Evolutionary conservation across 2,329 filamentous ascomycete species (phyloP), one percentile per base, ranked within the genome.

Genomic region (Gaeumannomyces tritici): DNA sequence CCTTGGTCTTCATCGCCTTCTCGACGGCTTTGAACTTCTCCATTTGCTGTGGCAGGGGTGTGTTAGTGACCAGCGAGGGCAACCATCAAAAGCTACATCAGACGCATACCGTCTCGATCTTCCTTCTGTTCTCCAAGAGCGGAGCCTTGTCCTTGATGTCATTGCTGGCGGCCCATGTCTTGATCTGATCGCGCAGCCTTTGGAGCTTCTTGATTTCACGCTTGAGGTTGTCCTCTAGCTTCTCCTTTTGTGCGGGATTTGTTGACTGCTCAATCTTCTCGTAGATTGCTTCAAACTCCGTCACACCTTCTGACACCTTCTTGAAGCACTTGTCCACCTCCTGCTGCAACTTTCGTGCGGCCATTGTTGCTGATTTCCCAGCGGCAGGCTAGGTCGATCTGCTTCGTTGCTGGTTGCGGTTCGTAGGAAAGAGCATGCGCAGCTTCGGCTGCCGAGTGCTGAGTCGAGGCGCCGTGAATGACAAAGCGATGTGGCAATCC

Each of bases 1-100:
- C 95, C 77, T 99, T 99, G 63, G 95, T 99, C 82, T 99, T 99
- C 95, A 99, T 98, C 72, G 96, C 95, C 81, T 99, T 99, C 77
- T 99, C 95, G 61, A 99, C 95, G n/a, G 93, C 93, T 80, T 99
- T 99, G 85, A 99, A 99, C 71, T 91, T 92, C 79, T 99, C 95
- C 95, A 99, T 99, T 90, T 93, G 89, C 91, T 95, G 62, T 51
- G 21, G 21, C 42, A 7, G 6, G 21, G 18, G 9, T 51, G 42
- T n/a, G 42, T 62, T 61, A 61, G 47, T 61, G 59, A 35, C 78
- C 75, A 70, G 55, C 63, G 66, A 65, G 68, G 69, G 42, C 21
- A 51, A n/a, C 42, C 42, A 66, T 64, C 64, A 61, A 54, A 62
- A 56, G 57, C 47, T 51, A 24, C 21, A 51, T 51, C 42, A 51